phyloP scores from a whole-genome alignment of 371 early-diverging fungal species.

The Rhizopus stolonifer region DNA sequence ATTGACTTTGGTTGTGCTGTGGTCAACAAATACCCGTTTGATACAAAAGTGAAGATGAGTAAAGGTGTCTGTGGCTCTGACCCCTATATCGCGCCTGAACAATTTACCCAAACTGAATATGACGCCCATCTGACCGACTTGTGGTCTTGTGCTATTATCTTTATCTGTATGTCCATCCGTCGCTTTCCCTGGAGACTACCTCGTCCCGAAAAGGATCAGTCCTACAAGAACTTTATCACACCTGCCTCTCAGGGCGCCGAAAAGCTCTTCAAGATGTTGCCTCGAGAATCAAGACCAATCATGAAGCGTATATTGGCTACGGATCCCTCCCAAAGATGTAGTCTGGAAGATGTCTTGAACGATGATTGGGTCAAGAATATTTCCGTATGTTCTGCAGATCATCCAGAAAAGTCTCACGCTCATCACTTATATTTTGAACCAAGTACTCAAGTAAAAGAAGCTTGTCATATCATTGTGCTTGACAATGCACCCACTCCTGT shows the following conservation, averaged over 20 bases:
- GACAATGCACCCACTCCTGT: background rate
- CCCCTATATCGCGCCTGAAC: conserved; percentile 92
- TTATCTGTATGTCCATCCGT: conserved; percentile 71
- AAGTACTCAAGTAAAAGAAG: conserved; percentile 23
- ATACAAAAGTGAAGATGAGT: conserved; percentile 49
- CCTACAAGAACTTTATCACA: conserved; percentile 32
- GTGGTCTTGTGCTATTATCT: conserved; percentile 79
- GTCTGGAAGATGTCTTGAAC: conserved; percentile 43
- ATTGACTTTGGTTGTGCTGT: conserved; percentile 92
- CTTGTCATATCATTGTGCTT: conserved; percentile 28
- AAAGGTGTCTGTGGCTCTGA: conserved; percentile 82
- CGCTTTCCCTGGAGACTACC: conserved; percentile 77
- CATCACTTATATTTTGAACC: conserved; percentile 46
- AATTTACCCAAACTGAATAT: conserved; percentile 57
- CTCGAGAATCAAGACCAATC: conserved; percentile 44
- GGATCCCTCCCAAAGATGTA: conserved; percentile 50
- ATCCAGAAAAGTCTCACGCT: conserved; percentile 31
- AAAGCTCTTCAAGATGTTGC: conserved; percentile 45
- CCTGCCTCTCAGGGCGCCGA: conserved; percentile 15
- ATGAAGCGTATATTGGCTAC: conserved; percentile 49
- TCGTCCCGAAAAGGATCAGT: conserved; percentile 48
- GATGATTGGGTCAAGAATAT: conserved; percentile 61
- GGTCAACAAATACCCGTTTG: conserved; percentile 74
- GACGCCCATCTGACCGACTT: conserved; percentile 70
- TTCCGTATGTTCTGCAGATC: conserved; percentile 41